These are phyloP conservation scores for Xylaria longipes DNA, from an alignment of 495 filamentous ascomycete species.

Conservation along the genomic window DNA sequence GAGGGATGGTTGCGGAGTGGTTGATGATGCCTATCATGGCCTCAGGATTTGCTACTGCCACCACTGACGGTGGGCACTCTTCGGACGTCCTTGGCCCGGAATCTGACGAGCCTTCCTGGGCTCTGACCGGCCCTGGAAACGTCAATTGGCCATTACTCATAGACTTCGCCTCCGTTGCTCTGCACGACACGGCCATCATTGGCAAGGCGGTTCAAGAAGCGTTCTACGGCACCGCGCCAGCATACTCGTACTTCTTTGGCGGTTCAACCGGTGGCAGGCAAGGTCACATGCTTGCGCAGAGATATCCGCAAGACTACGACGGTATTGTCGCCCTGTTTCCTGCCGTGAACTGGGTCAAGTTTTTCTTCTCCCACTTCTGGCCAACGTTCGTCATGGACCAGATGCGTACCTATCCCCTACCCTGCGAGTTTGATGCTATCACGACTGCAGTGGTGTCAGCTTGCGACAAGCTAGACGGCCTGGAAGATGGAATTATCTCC, in stretches of 20 bases:
- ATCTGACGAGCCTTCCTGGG: slow-evolving; percentile 42
- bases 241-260: slow-evolving; percentile 46
- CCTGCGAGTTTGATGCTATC: slow-evolving; percentile 40
- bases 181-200: slow-evolving; percentile 33
- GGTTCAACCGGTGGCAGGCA: slow-evolving; percentile 48
- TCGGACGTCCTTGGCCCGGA: slow-evolving; percentile 25
- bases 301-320: slow-evolving; percentile 45
- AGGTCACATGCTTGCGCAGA: slow-evolving; percentile 45
- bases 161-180: slow-evolving; percentile 44
- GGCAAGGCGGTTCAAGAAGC: slow-evolving; percentile 31
- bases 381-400: slow-evolving; percentile 33
- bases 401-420: slow-evolving; percentile 20
- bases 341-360: slow-evolving; percentile 38
- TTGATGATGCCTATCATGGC: slow-evolving; percentile 39
- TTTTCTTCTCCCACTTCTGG: slow-evolving; percentile 24
- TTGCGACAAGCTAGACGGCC: slow-evolving; percentile 46
- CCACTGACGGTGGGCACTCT: slow-evolving; percentile 49
- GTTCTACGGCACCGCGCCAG: slow-evolving; percentile 41
- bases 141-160: slow-evolving; percentile 47
- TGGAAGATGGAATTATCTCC: slow-evolving; percentile 37
- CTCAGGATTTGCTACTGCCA: slow-evolving; percentile 47
- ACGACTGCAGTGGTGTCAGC: slow-evolving; percentile 32
- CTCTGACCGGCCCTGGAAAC: slow-evolving; percentile 47
- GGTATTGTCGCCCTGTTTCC: slow-evolving; percentile 44
- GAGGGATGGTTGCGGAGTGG: slow-evolving; percentile 13